Percentiles rank a stretch among this genome's conserved stretches.
These are phyloP conservation scores for Pachyrhizus erosus DNA, from an alignment of 306 rosid genomes.

Conservation along the genomic window DNA sequence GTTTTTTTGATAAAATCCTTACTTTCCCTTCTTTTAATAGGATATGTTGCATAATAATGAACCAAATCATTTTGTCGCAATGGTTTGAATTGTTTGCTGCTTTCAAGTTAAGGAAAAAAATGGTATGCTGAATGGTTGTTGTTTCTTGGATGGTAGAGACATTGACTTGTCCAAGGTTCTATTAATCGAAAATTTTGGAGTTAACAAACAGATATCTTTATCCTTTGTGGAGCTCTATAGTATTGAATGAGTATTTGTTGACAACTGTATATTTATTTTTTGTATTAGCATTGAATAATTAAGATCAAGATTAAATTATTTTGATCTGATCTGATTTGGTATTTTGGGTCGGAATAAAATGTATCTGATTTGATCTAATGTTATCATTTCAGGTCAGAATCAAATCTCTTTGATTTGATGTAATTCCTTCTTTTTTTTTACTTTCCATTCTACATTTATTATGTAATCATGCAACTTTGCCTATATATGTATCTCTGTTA, in stretches of 20 bases:
- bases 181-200: background rate
- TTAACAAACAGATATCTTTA: background rate
- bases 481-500: too few relatives aligned
- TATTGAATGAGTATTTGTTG: slow-evolving; percentile 7
- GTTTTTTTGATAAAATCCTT: background rate
- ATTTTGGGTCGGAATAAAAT: too few relatives aligned
- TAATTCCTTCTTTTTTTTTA: too few relatives aligned
- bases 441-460: too few relatives aligned
- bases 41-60: background rate
- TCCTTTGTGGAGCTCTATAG: background rate
- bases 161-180: background rate
- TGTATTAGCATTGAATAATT: too few relatives aligned
- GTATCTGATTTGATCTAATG: too few relatives aligned
- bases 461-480: too few relatives aligned
- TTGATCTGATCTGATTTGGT: too few relatives aligned
- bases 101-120: background rate
- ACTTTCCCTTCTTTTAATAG: background rate
- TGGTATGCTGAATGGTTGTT: background rate
- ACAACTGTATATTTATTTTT: too few relatives aligned
- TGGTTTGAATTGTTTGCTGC: background rate
- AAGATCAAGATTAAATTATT: too few relatives aligned
- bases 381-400: too few relatives aligned
- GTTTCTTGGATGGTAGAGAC: background rate
- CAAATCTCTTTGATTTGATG: too few relatives aligned
- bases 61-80: background rate